Evolutionary conservation across 2,329 filamentous ascomycete species (phyloP).

Genomic region (Domatiomyces catenatus): DNA sequence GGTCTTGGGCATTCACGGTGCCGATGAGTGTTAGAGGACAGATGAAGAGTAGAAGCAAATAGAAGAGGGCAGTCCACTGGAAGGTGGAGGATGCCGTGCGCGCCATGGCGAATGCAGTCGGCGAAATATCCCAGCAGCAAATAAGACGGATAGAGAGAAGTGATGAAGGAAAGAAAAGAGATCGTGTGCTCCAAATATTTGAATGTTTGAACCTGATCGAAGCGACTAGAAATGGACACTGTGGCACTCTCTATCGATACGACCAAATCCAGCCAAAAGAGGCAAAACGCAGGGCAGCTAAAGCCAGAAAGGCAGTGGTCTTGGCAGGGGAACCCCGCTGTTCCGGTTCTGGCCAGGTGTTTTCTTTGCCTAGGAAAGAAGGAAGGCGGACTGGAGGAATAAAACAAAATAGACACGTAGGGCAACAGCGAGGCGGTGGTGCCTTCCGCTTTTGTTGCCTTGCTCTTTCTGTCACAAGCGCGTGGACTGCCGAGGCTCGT

Average conservation of each 20-base stretch:
- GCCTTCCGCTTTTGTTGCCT: too few relatives aligned
- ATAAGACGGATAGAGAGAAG: not conserved
- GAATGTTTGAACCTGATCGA: not conserved
- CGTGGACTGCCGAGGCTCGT: too few relatives aligned
- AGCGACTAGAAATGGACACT: not conserved
- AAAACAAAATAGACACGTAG: too few relatives aligned
- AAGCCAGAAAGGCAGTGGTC: not conserved
- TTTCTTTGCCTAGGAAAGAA: not conserved
- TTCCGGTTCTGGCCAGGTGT: not conserved
- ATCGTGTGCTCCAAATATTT: not conserved
- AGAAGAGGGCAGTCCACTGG: conserved; percentile 79
- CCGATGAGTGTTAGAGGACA: conserved; percentile 72
- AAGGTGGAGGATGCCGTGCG: conserved; percentile 26
- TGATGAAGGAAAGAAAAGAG: not conserved
- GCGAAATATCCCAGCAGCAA: not conserved
- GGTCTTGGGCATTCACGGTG: conserved; percentile 55
- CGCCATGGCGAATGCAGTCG: conserved; percentile 9
- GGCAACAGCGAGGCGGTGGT: too few relatives aligned
- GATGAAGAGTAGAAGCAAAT: conserved; percentile 76
- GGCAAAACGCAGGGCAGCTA: not conserved
- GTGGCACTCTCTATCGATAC: not conserved
- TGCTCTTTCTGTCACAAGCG: too few relatives aligned
- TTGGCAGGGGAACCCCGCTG: not conserved
- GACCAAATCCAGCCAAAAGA: not conserved
- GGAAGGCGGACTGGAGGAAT: too few relatives aligned